phyloP scores from a whole-genome alignment of 2,329 filamentous ascomycete species.

The Ceratocystis cacaofunesta region DNA sequence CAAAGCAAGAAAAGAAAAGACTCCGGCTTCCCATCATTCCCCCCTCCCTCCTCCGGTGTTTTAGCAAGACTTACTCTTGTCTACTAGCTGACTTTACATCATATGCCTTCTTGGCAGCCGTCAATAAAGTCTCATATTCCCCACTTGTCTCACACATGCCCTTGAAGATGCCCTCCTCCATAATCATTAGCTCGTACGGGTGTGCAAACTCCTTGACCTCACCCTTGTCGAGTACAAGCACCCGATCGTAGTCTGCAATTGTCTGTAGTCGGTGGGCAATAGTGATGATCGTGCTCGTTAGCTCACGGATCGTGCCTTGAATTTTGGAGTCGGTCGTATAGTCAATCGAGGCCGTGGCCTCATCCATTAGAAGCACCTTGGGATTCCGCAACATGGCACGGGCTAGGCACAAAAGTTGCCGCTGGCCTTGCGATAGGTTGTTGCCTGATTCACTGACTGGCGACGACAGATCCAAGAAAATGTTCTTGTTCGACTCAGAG shows the following conservation, averaged over 20 bases:
- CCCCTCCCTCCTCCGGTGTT: constrained; percentile 7
- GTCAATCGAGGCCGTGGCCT: constrained; percentile 94
- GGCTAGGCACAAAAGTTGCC: constrained; percentile 85
- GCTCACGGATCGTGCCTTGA: constrained; percentile 86
- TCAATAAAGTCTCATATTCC: constrained; percentile 36
- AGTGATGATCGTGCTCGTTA: constrained; percentile 86
- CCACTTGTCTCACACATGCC: constrained; percentile 53
- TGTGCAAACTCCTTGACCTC: constrained; percentile 79
- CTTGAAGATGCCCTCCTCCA: constrained; percentile 48
- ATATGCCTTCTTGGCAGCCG: constrained; percentile 42
- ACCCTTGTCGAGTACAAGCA: constrained; percentile 84
- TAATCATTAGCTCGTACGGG: constrained; percentile 65
- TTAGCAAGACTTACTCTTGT: constrained; percentile 19
- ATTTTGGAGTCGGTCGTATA: constrained; percentile 93
- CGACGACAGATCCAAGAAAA: constrained; percentile 77
- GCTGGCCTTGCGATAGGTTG: constrained; percentile 90
- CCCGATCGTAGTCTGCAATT: constrained; percentile 96
- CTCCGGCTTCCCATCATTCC: not conserved
- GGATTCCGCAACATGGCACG: constrained; percentile 83
- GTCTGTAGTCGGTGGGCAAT: constrained; percentile 93
- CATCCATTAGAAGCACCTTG: constrained; percentile 95
- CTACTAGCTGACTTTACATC: constrained; percentile 27
- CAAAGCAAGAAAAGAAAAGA: not conserved
- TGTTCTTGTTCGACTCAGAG: constrained; percentile 68
- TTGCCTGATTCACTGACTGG: constrained; percentile 78